Evolutionary conservation across 345 rosid species (phyloP), one percentile per base, ranked within the genome.

Genomic region (Stellera chamaejasme): DNA sequence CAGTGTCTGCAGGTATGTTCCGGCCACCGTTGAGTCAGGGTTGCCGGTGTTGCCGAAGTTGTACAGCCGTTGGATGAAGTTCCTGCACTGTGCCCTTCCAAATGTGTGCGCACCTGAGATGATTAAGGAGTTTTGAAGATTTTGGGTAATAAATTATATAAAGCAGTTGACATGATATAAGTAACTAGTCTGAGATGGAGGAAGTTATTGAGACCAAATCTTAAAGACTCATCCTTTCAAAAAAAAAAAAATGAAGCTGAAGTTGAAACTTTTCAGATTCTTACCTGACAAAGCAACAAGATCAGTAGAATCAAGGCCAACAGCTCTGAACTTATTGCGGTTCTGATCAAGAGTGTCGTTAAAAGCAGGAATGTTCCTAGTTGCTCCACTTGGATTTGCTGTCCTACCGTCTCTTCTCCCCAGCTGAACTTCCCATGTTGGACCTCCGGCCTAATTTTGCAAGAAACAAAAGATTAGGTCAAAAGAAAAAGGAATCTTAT

Each of bases 401-500:
- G 54, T 46, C 25, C 27, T 8, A 23, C 58, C 32, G 26, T 66
- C 70, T 46, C 70, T 36, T 54, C 70, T 66, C 15, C 70, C 70
- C 6, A 66, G 49, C 16, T 7, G 64, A 11, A 66, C 59, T 14
- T n/a, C 4, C 69, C 69, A 66, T 25, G 58, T 4, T 43, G 63
- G 69, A n/a, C 81, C 81, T 39, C 66, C 75, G 6, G 77, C 47
- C 81, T 76, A 19, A 19, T 19, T 32, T 1, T 32, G 39, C 39
- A 32, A 32, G 8, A 32, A 3, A 32, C 39, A 8, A 32, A 8
- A 11, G n/a, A 2, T 4, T 4, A 32, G 8, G 2, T 32, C 8
- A 32, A 32, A 32, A 32, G 39, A 32, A 32, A 32, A 8, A 4
- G 39, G 39, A 2, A 4, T 32, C 39, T 32, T 32, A 8, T 32